A percentile compares a stretch with the other conserved stretches of the same genome.
Conservation (phyloP, 2,329 filamentous ascomycete genomes). For the Chalara sp. region DNA sequence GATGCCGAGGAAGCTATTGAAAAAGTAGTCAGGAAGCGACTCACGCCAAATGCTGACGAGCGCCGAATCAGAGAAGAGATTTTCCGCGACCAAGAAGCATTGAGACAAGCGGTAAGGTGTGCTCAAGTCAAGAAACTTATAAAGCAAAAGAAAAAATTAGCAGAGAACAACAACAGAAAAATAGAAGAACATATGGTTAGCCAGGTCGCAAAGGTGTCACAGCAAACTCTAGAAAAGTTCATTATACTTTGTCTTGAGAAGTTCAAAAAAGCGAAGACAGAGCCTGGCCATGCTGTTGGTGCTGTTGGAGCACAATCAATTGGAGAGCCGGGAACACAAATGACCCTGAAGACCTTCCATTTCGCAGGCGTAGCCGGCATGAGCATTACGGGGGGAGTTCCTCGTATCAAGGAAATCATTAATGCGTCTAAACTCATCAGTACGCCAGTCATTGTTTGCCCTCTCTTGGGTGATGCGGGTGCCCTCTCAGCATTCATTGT, state of each 20-base stretch:
- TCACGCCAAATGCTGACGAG: constrained; percentile 30
- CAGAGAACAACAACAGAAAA: no score
- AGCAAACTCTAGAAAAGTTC: constrained; percentile 66
- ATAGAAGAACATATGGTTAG: constrained; percentile 37
- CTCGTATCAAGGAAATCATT: constrained; percentile 99
- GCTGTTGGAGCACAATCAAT: constrained; percentile 97
- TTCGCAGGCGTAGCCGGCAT: constrained; percentile 99
- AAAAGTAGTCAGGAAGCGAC: neutral
- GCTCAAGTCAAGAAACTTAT: neutral
- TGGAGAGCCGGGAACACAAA: constrained; percentile 95
- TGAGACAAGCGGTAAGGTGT: constrained; percentile 8
- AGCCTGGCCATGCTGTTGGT: constrained; percentile 92
- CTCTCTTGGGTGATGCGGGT: constrained; percentile 63
- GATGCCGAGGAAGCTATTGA: neutral
- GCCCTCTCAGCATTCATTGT: constrained; percentile 82
- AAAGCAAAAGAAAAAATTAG: constrained; percentile 11
- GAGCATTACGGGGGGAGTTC: constrained; percentile 98
- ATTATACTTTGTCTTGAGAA: constrained; percentile 79
- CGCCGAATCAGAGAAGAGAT: constrained; percentile 22
- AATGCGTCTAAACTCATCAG: constrained; percentile 93
- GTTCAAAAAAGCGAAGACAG: constrained; percentile 84
- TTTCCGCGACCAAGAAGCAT: constrained; percentile 25
- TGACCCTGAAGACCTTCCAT: constrained; percentile 99
- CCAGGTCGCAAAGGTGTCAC: constrained; percentile 77
- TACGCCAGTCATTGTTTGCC: constrained; percentile 88